Base-by-base conservation (phyloP, 148 eudicot genomes). In the Chenopodium album region DNA sequence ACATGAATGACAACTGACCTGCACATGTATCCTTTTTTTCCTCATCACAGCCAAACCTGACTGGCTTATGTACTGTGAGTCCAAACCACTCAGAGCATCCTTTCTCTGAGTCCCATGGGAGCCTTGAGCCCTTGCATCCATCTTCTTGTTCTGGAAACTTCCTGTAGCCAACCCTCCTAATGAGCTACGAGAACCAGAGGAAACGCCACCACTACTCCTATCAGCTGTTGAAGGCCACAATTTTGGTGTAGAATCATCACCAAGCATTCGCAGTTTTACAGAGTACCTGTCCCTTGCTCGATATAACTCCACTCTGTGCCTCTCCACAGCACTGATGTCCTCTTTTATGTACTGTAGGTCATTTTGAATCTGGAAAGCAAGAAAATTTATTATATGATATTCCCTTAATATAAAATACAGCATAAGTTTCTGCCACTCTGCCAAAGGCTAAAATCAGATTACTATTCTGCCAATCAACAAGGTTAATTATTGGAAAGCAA, bases 331-430 rank as follows among this genome's bases (percentile, higher is more conserved):
- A 86, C 80, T 86, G 60, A 91, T 86, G 87, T 94, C 98, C 80
- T 94, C 94, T 83, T 94, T 92, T 71, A 94, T 89, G 84, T 84
- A 91, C 59, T 92, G 94, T 78, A 94, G 89, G 84, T 94, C 98
- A 76, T 84, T 79, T 89, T 94, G 98, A 82, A 92, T 84, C 98
- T 94, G 79, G 62, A 83, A 86, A 84, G 80, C 11, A 79, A 83
- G 48, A 69, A 85, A 78, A 72, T 52, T 12, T 48, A 62, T 71
- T 71, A 85, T 48, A 71, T 29, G 75, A 48, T 69, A 78, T 13
- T 48, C 60, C 29, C 77, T 20, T 47, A 22, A 68, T 62, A 23
- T 13, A 74, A 32, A n/a, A 44, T 19, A 48, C 23, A 84, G 26
- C 74, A 19, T 4, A 2, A 64, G 16, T 19, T 62, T 34, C 13